phyloP scores from a whole-genome alignment of 306 rosid genomes.

The Casuarina glauca region DNA sequence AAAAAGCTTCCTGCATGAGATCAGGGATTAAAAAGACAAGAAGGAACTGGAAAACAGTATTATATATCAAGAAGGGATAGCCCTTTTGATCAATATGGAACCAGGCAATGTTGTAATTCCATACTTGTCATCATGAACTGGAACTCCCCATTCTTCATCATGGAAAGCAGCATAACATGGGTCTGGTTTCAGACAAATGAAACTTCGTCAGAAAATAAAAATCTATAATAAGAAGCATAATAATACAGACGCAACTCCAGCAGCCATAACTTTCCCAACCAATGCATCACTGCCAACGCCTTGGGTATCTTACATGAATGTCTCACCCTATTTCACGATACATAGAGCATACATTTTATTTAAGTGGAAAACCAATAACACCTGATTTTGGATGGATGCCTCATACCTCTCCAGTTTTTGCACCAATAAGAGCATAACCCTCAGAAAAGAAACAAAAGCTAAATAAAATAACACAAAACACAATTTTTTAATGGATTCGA shows the following conservation, averaged over 20 bases:
- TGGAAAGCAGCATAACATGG: conserved; percentile 68
- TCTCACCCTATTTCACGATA: not conserved
- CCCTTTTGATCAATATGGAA: conserved; percentile 21
- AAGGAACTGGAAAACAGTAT: conserved; percentile 10
- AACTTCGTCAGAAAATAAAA: conserved; percentile 36
- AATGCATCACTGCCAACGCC: not conserved
- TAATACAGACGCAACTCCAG: conserved; percentile 8
- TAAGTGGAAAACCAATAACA: not conserved
- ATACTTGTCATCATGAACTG: conserved; percentile 80
- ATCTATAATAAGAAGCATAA: conserved; percentile 13
- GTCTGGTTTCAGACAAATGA: conserved; percentile 46
- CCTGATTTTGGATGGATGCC: not conserved
- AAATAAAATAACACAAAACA: not conserved
- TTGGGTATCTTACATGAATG: not conserved
- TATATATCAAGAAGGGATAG: not conserved
- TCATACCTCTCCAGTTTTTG: not conserved
- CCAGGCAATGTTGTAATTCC: conserved; percentile 27
- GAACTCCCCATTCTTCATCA: conserved; percentile 89
- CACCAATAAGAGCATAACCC: conserved; percentile 1
- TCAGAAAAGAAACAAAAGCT: not conserved
- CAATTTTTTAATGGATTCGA: not conserved
- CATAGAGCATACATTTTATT: not conserved
- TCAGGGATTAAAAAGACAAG: conserved; percentile 32
- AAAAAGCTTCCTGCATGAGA: conserved; percentile 65
- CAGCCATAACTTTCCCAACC: not conserved